phyloP scores from a whole-genome alignment of 257 asterid genomes.

The Solanum habrochaites region DNA sequence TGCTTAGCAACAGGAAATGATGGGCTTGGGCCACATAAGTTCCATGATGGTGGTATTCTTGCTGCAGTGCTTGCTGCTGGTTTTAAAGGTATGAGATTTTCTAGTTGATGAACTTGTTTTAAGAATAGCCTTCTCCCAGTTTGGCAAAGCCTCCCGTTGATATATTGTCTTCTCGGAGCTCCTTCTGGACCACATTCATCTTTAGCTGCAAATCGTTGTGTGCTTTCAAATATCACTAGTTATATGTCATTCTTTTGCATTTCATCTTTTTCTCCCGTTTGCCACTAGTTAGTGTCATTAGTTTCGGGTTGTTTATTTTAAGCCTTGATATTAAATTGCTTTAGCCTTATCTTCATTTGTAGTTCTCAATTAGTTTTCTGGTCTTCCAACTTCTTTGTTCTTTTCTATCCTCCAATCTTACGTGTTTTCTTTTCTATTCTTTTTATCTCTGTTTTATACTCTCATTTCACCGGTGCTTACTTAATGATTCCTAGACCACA shows the following conservation, averaged over 20 bases:
- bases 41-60: constrained; percentile 84
- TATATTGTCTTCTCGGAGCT: neutral
- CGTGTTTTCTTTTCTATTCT: neutral
- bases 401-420: neutral
- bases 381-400: neutral
- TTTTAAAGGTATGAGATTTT: constrained; percentile 56
- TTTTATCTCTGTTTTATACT: neutral
- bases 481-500: neutral
- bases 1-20: constrained; percentile 82
- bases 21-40: constrained; percentile 77
- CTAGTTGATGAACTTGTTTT: neutral
- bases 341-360: neutral
- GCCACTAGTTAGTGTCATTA: neutral
- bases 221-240: neutral
- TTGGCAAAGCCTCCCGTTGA: neutral
- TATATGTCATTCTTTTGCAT: neutral
- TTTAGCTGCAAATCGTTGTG: neutral
- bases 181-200: neutral
- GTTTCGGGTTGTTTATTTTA: neutral
- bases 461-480: neutral
- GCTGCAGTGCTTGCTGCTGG: constrained; percentile 78
- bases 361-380: neutral
- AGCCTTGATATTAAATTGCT: neutral
- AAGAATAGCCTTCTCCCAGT: neutral
- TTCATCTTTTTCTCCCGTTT: neutral